Percentiles rank a stretch among this genome's conserved stretches.
Evolutionary conservation across 2,329 filamentous ascomycete species (phyloP).

Genomic region (Botryotinia convoluta): DNA sequence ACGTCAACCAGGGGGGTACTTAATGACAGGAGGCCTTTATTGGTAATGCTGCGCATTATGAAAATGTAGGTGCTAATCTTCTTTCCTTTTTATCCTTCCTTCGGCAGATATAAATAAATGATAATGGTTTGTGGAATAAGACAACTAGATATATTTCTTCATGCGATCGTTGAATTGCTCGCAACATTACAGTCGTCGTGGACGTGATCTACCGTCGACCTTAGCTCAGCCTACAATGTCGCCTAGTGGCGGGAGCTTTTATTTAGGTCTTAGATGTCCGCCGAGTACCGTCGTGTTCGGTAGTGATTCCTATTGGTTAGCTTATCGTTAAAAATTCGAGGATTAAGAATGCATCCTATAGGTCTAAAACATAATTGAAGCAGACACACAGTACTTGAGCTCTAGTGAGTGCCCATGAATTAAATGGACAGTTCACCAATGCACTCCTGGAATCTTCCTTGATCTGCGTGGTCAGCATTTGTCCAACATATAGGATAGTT

Average conservation of each 20-base stretch:
- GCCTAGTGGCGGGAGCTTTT: not conserved
- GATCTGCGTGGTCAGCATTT: not conserved
- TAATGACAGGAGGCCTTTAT: not conserved
- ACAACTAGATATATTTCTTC: not conserved
- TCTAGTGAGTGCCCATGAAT: not conserved
- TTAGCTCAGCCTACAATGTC: not conserved
- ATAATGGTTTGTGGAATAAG: not conserved
- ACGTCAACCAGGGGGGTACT: not conserved
- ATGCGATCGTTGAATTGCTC: not conserved
- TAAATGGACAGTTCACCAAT: not conserved
- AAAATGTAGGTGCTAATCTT: not conserved
- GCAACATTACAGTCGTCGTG: not conserved
- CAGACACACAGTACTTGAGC: not conserved
- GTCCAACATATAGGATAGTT: not conserved
- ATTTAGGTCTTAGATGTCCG: not conserved
- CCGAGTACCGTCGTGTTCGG: constrained; percentile 5
- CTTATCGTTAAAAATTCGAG: not conserved
- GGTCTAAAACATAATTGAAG: not conserved
- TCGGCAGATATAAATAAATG: not conserved
- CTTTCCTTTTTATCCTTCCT: not conserved
- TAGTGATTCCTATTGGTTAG: not conserved
- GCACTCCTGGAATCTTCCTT: not conserved
- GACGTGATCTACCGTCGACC: not conserved
- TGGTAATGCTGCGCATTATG: not conserved
- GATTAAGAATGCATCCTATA: not conserved